Conservation (phyloP, 1,284 basidiomycete genomes). For the Sanguinoderma infundibulare region DNA sequence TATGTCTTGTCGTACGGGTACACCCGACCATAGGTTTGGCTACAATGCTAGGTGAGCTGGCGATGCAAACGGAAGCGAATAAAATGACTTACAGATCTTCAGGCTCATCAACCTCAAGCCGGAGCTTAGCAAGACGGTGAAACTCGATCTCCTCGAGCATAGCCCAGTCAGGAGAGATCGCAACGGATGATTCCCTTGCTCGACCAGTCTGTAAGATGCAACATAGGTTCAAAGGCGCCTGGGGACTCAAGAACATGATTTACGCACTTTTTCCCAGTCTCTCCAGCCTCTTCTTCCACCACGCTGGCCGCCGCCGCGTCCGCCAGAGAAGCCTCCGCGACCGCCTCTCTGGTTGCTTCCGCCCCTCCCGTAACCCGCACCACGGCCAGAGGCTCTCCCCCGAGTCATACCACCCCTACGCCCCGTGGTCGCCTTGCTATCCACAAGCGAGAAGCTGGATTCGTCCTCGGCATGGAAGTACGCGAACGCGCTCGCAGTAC, state of each 20-base stretch:
- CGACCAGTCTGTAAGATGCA: conserved; percentile 72
- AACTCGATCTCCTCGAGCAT: conserved; percentile 99
- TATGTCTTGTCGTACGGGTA: conserved; percentile 95
- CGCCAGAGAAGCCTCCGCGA: conserved; percentile 47
- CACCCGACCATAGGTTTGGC: conserved; percentile 88
- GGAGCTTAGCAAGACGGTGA: conserved; percentile 88
- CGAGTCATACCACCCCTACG: conserved; percentile 70
- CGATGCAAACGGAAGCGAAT: background rate
- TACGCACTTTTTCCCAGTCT: conserved; percentile 90
- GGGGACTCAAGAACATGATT: background rate
- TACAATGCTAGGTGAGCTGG: conserved; percentile 37
- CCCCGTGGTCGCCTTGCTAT: conserved; percentile 75
- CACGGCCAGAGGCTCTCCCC: conserved; percentile 57
- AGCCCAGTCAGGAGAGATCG: conserved; percentile 90
- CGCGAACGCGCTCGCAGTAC: conserved; percentile 91
- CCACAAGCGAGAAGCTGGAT: conserved; percentile 96
- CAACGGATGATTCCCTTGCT: conserved; percentile 92
- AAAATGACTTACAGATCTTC: conserved; percentile 76
- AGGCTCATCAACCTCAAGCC: conserved; percentile 90
- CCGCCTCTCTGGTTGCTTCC: conserved; percentile 43
- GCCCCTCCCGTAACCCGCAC: conserved; percentile 47
- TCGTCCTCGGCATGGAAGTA: conserved; percentile 99
- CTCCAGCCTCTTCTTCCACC: conserved; percentile 85
- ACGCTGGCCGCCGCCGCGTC: conserved; percentile 51
- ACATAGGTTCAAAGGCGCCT: background rate